phyloP scores from a whole-genome alignment of 2,329 filamentous ascomycete species.

The Mariannaea sp. region DNA sequence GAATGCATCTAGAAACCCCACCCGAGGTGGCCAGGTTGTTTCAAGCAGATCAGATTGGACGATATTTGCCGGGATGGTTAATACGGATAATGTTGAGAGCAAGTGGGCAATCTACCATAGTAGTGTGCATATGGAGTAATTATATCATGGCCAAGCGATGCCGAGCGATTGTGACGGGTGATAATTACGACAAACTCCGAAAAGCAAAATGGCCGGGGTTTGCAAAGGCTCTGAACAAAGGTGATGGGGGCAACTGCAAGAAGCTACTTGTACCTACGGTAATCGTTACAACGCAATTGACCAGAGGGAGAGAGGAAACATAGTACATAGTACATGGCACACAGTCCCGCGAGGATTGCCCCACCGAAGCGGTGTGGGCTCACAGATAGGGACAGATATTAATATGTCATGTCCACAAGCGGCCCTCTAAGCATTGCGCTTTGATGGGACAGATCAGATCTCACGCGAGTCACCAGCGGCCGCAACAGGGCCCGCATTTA shows the following conservation, averaged over 20 bases:
- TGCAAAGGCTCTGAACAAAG: constrained; percentile 3
- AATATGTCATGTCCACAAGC: constrained; percentile 36
- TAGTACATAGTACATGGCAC: too few relatives aligned
- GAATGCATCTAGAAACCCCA: constrained; percentile 12
- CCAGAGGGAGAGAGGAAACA: too few relatives aligned
- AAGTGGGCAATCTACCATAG: too few relatives aligned
- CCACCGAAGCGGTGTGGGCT: constrained; percentile 36
- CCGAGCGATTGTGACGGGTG: constrained; percentile 2
- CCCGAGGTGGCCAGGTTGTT: constrained; percentile 1
- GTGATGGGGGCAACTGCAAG: constrained; percentile 12
- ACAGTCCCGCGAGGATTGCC: constrained; percentile 21
- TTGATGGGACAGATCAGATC: constrained; percentile 37
- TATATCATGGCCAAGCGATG: constrained; percentile 7
- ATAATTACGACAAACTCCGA: too few relatives aligned
- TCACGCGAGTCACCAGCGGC: constrained; percentile 32
- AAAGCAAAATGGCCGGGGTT: constrained; percentile 9
- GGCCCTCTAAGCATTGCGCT: constrained; percentile 22
- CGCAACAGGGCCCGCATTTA: constrained; percentile 31
- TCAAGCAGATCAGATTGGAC: constrained; percentile 1
- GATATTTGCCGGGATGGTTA: constrained; percentile 1
- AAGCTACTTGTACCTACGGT: too few relatives aligned
- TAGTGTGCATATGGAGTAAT: constrained; percentile 1
- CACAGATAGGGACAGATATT: constrained; percentile 39
- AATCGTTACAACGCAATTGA: constrained; percentile 16
- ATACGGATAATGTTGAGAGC: constrained; percentile 1